These are phyloP conservation scores for Tetraselmis striata DNA, from an alignment of 139 green algal genomes.

Conservation along the genomic window DNA sequence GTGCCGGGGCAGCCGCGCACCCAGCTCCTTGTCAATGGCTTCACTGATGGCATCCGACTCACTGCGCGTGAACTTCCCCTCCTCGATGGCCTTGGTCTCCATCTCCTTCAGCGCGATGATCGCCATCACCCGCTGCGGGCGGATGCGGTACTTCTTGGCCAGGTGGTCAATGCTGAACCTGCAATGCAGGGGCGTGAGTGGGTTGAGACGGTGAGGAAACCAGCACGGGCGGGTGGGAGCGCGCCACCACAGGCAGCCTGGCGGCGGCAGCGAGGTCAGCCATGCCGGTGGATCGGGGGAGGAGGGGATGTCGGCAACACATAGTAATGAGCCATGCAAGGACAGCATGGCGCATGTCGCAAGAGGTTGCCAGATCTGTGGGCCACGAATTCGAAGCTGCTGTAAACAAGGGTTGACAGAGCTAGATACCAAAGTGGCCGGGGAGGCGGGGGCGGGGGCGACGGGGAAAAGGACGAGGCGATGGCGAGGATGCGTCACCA, in stretches of 20 bases:
- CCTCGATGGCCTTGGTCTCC: conserved; percentile 4
- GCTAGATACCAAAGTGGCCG: background rate
- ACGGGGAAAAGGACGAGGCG: too few relatives aligned
- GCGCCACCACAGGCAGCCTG: too few relatives aligned
- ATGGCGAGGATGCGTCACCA: too few relatives aligned
- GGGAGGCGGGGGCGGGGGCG: too few relatives aligned
- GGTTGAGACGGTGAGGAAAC: background rate
- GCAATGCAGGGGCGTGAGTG: background rate
- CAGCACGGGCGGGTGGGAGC: background rate
- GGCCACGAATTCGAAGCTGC: background rate
- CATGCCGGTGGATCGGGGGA: too few relatives aligned
- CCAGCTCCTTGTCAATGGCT: background rate
- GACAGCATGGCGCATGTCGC: background rate
- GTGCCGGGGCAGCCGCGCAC: background rate
- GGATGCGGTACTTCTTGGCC: conserved; percentile 37
- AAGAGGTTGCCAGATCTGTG: background rate
- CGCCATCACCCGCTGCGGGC: conserved; percentile 51
- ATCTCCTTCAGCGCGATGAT: conserved; percentile 50
- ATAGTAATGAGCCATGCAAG: background rate
- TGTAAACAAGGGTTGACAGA: background rate
- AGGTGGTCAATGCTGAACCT: conserved; percentile 24
- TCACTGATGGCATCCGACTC: background rate
- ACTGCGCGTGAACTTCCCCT: background rate
- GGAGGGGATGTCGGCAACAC: background rate
- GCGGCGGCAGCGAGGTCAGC: too few relatives aligned